phyloP scores from a whole-genome alignment of 2,329 filamentous ascomycete species.

The Exophiala aquamarina region DNA sequence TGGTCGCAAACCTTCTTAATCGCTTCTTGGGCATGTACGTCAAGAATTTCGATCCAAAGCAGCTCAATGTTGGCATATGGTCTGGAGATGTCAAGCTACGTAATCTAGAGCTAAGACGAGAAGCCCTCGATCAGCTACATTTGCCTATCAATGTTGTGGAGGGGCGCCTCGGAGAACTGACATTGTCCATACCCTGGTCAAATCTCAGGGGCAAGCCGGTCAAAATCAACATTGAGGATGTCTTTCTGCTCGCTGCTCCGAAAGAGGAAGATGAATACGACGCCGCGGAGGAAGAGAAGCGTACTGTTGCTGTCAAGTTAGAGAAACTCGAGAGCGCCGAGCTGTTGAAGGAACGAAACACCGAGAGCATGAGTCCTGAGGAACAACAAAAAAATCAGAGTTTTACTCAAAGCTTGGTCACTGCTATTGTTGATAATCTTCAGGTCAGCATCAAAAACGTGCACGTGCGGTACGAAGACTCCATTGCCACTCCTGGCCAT shows the following conservation, averaged over 20 bases:
- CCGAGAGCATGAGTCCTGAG: slow-evolving; percentile 90
- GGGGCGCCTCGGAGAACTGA: slow-evolving; percentile 89
- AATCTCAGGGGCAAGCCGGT: slow-evolving; percentile 93
- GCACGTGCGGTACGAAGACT: slow-evolving; percentile 96
- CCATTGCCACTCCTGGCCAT: slow-evolving; percentile 89
- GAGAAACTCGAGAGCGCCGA: slow-evolving; percentile 97
- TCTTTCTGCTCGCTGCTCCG: slow-evolving; percentile 90
- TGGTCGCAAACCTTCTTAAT: slow-evolving; percentile 96
- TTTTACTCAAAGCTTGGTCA: slow-evolving; percentile 91
- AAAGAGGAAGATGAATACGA: slow-evolving; percentile 95
- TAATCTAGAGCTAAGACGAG: slow-evolving; percentile 86
- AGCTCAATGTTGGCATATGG: slow-evolving; percentile 99
- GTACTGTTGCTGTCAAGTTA: slow-evolving; percentile 92
- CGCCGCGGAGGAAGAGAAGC: slow-evolving; percentile 83
- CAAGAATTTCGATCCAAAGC: slow-evolving; percentile 97
- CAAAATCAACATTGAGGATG: slow-evolving; percentile 93
- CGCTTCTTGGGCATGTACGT: slow-evolving; percentile 99
- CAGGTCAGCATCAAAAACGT: slow-evolving; percentile 99
- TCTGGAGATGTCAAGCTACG: slow-evolving; percentile 95
- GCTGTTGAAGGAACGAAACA: slow-evolving; percentile 84
- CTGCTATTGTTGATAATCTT: slow-evolving; percentile 96
- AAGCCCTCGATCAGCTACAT: slow-evolving; percentile 95
- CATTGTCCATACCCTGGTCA: slow-evolving; percentile 93
- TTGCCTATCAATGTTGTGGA: slow-evolving; percentile 95
- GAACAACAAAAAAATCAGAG: slow-evolving; percentile 98